phyloP scores from a whole-genome alignment of 163 green algal species.

The Coccomyxa subellipsoidea region DNA sequence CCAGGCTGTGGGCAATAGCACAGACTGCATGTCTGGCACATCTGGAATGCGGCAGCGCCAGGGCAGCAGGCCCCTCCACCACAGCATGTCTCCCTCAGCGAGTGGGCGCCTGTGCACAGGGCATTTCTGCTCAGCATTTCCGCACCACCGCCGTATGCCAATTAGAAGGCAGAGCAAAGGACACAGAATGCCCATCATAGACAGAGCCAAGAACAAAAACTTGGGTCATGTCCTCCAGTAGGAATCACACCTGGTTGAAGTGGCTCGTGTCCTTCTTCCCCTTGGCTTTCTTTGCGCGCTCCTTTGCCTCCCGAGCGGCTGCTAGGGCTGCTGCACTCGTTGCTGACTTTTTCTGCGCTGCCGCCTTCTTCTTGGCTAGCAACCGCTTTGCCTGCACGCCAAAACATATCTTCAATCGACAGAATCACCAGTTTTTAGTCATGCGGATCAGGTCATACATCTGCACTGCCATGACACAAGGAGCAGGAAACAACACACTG shows the following conservation, averaged over 20 bases:
- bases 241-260: conserved; percentile 46
- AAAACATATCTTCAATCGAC: too few relatives aligned
- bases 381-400: conserved; percentile 41
- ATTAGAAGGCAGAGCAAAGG: too few relatives aligned
- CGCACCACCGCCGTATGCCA: neutral
- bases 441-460: too few relatives aligned
- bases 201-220: too few relatives aligned
- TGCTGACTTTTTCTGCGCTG: conserved; percentile 29
- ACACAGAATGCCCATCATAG: too few relatives aligned
- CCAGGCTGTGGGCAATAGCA: too few relatives aligned
- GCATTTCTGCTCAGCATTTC: neutral
- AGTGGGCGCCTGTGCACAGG: neutral
- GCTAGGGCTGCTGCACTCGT: conserved; percentile 26
- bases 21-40: too few relatives aligned
- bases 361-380: conserved; percentile 30
- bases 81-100: neutral
- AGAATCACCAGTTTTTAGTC: too few relatives aligned
- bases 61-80: neutral
- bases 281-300: conserved; percentile 33
- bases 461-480: too few relatives aligned
- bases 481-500: too few relatives aligned
- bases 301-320: conserved; percentile 29
- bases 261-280: conserved; percentile 33
- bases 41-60: neutral
- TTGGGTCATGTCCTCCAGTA: too few relatives aligned